These are phyloP conservation scores for Phylloporus scabripes DNA, from an alignment of 768 basidiomycete species.

Conservation along the genomic window DNA sequence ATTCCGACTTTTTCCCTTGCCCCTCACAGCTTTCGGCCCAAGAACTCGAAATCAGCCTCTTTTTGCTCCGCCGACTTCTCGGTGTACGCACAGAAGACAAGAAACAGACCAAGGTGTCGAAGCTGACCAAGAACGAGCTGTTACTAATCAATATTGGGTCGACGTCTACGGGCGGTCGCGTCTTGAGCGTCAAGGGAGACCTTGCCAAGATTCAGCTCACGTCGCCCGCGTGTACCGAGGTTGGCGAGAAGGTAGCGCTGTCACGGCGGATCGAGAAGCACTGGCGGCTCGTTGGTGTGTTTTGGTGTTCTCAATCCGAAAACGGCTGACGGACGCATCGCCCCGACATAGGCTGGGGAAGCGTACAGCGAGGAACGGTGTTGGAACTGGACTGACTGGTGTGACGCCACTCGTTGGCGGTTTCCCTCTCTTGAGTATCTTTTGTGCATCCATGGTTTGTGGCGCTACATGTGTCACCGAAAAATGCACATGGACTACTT, in stretches of 20 bases:
- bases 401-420: neutral
- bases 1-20: neutral
- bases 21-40: no score
- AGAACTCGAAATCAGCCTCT: constrained; percentile 88
- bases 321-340: neutral
- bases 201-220: constrained; percentile 92
- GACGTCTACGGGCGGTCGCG: constrained; percentile 94
- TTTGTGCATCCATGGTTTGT: no score
- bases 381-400: constrained; percentile 64
- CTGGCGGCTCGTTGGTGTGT: constrained; percentile 88
- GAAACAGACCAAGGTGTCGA: constrained; percentile 94
- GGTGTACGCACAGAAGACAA: constrained; percentile 99
- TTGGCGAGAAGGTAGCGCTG: constrained; percentile 96
- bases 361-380: constrained; percentile 79
- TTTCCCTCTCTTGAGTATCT: no score
- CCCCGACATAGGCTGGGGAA: constrained; percentile 53
- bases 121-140: constrained; percentile 86
- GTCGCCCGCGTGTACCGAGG: constrained; percentile 91
- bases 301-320: neutral
- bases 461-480: neutral
- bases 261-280: constrained; percentile 96
- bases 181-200: constrained; percentile 90
- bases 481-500: neutral
- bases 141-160: constrained; percentile 97
- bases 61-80: constrained; percentile 91